Evolutionary conservation across 495 filamentous ascomycete species (phyloP).

Genomic region (Viridothelium virens): DNA sequence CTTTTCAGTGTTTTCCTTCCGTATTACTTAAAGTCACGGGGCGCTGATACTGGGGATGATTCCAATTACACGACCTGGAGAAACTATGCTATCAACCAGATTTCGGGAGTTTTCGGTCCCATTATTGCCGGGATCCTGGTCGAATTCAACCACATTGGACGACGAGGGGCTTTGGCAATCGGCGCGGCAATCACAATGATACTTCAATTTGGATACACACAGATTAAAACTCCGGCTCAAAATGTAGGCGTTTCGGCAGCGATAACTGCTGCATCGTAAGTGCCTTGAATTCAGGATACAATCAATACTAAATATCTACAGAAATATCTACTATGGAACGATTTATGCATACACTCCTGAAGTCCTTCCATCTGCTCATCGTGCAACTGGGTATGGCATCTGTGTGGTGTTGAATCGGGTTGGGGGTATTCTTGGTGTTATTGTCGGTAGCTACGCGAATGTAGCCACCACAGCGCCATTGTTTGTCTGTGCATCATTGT

Average conservation of each 20-base stretch:
- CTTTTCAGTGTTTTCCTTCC: constrained; percentile 54
- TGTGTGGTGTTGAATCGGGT: constrained; percentile 38
- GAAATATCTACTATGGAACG: constrained; percentile 45
- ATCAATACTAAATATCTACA: constrained; percentile 5
- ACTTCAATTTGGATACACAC: constrained; percentile 65
- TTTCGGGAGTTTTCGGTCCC: constrained; percentile 37
- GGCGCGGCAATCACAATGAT: constrained; percentile 43
- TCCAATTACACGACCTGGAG: constrained; percentile 37
- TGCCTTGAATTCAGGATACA: background rate
- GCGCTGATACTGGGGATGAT: constrained; percentile 25
- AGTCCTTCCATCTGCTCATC: constrained; percentile 59
- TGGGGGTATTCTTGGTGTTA: constrained; percentile 36
- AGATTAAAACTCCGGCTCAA: constrained; percentile 49
- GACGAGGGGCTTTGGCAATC: constrained; percentile 36
- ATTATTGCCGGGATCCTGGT: constrained; percentile 37
- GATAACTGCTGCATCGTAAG: constrained; percentile 40
- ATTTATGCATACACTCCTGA: constrained; percentile 57
- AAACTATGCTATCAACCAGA: constrained; percentile 42
- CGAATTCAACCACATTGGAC: constrained; percentile 33
- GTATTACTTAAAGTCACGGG: constrained; percentile 31
- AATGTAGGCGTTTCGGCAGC: constrained; percentile 58
- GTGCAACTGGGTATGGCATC: constrained; percentile 63
- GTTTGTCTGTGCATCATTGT: constrained; percentile 37
- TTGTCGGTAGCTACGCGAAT: constrained; percentile 39
- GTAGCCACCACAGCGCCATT: constrained; percentile 34